A percentile compares a stretch with the other conserved stretches of the same genome.
Conservation (phyloP, 1,284 basidiomycete species). For the Pseudozyma sp. region DNA sequence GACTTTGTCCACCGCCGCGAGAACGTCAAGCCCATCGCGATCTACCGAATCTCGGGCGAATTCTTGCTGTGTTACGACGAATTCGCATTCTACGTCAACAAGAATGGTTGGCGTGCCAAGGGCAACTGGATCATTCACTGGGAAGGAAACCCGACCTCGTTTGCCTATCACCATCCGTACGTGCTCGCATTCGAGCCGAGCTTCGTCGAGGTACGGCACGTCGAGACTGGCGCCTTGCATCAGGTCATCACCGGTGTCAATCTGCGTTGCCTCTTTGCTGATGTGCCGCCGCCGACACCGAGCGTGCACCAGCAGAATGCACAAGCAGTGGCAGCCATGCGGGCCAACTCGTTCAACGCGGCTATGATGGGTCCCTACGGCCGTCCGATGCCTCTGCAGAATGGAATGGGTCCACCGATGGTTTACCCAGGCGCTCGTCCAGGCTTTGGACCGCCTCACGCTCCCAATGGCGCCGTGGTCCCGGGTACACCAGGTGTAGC, state of each 20-base stretch:
- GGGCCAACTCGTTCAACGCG: slow-evolving; percentile 43
- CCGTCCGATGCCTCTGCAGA: slow-evolving; percentile 36
- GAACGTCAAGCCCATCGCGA: slow-evolving; percentile 90
- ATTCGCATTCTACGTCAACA: slow-evolving; percentile 99
- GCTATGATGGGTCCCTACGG: slow-evolving; percentile 42
- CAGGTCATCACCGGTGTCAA: slow-evolving; percentile 85
- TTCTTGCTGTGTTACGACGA: slow-evolving; percentile 99
- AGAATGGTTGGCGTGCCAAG: slow-evolving; percentile 90
- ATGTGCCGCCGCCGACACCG: slow-evolving; percentile 83
- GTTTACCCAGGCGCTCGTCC: slow-evolving; percentile 41
- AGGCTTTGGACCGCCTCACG: slow-evolving; percentile 21
- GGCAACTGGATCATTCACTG: slow-evolving; percentile 94
- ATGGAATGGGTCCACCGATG: slow-evolving; percentile 33
- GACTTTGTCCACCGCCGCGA: slow-evolving; percentile 94
- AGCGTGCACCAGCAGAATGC: slow-evolving; percentile 45
- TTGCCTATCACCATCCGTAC: slow-evolving; percentile 96
- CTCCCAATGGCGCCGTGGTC: slow-evolving; percentile 31
- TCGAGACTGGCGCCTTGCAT: slow-evolving; percentile 89
- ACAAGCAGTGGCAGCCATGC: slow-evolving; percentile 46
- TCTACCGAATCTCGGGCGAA: slow-evolving; percentile 95
- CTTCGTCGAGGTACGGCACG: slow-evolving; percentile 96
- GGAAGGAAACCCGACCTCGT: slow-evolving; percentile 93
- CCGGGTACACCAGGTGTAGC: slow-evolving; percentile 33
- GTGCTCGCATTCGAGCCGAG: slow-evolving; percentile 96
- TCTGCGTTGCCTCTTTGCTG: slow-evolving; percentile 85